Percentiles rank a stretch among this genome's conserved stretches.
phyloP scores from a whole-genome alignment of 1,139 yeast species.

The Hemisphaericaspora xylanilytica region DNA sequence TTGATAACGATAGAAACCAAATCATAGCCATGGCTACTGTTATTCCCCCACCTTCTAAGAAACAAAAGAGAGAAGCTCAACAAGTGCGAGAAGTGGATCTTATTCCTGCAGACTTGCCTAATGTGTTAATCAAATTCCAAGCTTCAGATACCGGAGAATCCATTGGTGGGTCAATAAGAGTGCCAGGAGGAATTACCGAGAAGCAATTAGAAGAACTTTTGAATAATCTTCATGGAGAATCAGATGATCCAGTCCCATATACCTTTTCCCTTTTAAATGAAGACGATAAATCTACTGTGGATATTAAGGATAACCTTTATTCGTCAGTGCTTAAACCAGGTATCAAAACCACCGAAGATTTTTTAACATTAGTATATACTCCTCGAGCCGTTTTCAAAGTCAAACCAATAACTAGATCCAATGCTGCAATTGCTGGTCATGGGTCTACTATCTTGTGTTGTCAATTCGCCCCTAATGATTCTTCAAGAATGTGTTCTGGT shows the following conservation, averaged over 20 bases:
- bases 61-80: conserved; percentile 82
- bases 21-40: conserved; percentile 78
- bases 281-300: conserved; percentile 47
- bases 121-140: conserved; percentile 84
- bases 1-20: conserved; percentile 6
- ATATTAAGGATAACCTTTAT: conserved; percentile 75
- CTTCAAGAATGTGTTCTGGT: conserved; percentile 88
- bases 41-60: conserved; percentile 91
- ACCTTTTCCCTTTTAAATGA: conserved; percentile 68
- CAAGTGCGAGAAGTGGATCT: conserved; percentile 71
- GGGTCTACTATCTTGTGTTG: conserved; percentile 90
- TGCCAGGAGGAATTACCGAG: conserved; percentile 86
- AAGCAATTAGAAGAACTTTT: conserved; percentile 84
- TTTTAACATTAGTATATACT: conserved; percentile 83
- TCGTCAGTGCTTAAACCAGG: conserved; percentile 82
- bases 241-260: conserved; percentile 88
- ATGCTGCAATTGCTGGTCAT: conserved; percentile 93
- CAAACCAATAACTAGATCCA: conserved; percentile 83
- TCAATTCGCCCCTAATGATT: conserved; percentile 89
- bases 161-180: conserved; percentile 82
- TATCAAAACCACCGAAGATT: conserved; percentile 87
- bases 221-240: conserved; percentile 64
- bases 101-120: conserved; percentile 77
- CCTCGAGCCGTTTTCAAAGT: conserved; percentile 96
- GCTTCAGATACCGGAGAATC: conserved; percentile 94